Conservation (phyloP, 2,329 filamentous ascomycete genomes). For the Pestalotiopsis sp. region DNA sequence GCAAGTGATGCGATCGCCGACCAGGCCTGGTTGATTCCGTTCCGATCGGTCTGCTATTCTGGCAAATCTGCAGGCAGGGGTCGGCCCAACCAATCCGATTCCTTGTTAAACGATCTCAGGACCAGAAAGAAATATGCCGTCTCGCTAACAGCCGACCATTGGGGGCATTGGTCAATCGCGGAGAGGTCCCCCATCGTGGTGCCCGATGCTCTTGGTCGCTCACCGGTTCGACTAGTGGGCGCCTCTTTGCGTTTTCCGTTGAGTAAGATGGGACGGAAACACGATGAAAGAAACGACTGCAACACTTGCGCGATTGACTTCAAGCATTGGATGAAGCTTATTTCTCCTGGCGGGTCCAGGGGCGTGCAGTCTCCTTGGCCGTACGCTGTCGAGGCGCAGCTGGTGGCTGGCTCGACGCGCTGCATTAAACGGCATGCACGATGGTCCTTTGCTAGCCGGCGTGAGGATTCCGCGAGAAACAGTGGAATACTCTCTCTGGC, state of each 20-base stretch:
- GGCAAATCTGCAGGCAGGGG: neutral
- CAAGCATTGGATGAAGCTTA: neutral
- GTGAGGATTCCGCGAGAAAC: no score
- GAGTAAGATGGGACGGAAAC: neutral
- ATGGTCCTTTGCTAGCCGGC: no score
- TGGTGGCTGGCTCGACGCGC: no score
- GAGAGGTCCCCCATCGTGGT: neutral
- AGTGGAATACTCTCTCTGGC: no score
- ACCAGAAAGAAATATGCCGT: neutral
- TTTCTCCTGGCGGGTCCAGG: neutral
- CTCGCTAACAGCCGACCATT: neutral
- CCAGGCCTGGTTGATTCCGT: neutral
- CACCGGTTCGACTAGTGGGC: neutral
- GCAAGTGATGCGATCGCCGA: neutral
- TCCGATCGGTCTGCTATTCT: neutral
- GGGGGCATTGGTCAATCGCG: neutral
- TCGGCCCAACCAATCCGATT: neutral
- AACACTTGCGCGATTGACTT: neutral
- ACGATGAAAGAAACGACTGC: neutral
- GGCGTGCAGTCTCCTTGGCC: neutral
- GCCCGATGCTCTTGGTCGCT: neutral
- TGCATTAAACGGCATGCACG: no score
- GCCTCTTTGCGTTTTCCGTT: neutral
- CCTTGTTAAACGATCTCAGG: neutral
- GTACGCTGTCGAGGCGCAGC: neutral